phyloP scores from a whole-genome alignment of 1,139 yeast genomes.

The Debaryomyces nepalensis region DNA sequence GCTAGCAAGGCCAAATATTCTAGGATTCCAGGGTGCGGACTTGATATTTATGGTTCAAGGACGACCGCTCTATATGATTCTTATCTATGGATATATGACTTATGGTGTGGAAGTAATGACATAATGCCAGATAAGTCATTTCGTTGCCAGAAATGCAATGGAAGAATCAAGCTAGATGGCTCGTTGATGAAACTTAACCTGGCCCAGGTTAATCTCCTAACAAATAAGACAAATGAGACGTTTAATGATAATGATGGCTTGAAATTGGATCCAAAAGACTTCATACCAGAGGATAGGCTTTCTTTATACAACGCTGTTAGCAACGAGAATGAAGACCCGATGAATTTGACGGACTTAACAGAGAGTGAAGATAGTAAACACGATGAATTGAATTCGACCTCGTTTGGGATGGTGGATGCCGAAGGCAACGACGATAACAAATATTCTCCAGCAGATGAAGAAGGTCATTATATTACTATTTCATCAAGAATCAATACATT shows the following conservation, averaged over 20 bases:
- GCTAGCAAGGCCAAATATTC: too few species aligned
- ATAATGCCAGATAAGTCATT: constrained; percentile 15
- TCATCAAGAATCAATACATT: constrained; percentile 58
- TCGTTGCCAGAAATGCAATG: constrained; percentile 42
- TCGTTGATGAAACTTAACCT: constrained; percentile 35
- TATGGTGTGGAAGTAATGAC: neutral
- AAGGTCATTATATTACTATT: constrained; percentile 21
- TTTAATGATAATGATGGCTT: constrained; percentile 20
- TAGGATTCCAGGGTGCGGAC: too few species aligned
- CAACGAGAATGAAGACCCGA: constrained; percentile 22
- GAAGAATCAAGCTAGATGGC: constrained; percentile 35
- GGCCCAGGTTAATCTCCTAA: constrained; percentile 39
- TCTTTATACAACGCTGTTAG: constrained; percentile 29
- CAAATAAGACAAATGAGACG: constrained; percentile 24
- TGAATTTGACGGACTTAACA: constrained; percentile 21
- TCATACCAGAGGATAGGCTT: constrained; percentile 39
- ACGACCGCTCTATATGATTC: constrained; percentile 1
- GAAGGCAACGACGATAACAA: constrained; percentile 15
- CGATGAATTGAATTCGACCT: constrained; percentile 28
- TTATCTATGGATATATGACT: neutral
- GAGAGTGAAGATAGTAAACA: constrained; percentile 24
- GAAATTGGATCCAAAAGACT: constrained; percentile 33
- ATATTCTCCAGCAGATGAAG: constrained; percentile 17
- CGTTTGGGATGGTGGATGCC: constrained; percentile 38
- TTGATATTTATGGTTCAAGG: neutral